Base-by-base conservation (phyloP, 129 eudicot genomes). In the Calendula officinalis region DNA sequence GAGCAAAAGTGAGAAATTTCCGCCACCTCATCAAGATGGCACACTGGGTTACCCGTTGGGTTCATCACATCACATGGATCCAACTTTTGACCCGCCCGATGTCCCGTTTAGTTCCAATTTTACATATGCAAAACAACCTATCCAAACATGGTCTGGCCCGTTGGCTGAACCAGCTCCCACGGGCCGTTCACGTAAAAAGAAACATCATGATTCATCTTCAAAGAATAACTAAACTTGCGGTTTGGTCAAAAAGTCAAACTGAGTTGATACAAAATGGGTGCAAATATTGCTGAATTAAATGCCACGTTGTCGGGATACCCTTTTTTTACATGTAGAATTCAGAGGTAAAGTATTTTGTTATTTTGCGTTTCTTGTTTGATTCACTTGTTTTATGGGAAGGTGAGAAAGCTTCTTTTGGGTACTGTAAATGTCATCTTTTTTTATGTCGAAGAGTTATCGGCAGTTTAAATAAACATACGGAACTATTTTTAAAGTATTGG, bases 131-230 rank as follows among this genome's bases (percentile, higher is more conserved):
- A 90, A 86, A 75, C 85, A 76, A 33, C 89, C 95, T 11, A 72
- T 86, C 17, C 89, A 83, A 62, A 90, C 91, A 12, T 90, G 97
- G 97, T 90, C 97, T 14, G 97, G 97, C 30, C 97, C 97, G 15
- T 73, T 90, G 84, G 86, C 69, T 15, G 97, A 86, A 49, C 83
- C 89, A 12, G 74, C 52, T 56, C 73, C 81, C 7, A 81, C 66
- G 34, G 94, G 87, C 15, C 83, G 84, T 47, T 73, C 83, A 14
- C 80, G 95, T 59, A 81, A 68, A 57, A 77, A 77, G 77, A 77
- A 76, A 64, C 81, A 76, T 63, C 40, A 59, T 0, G 72, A 77
- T 41, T 60, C 75, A 60, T 75, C 79, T 12, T 75, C 80, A 68
- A 77, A 77, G 73, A 70, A 71, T 49, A 57, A 77, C 45, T 66